Conservation (phyloP, 2,329 filamentous ascomycete species). For the Elsinoe fawcettii region DNA sequence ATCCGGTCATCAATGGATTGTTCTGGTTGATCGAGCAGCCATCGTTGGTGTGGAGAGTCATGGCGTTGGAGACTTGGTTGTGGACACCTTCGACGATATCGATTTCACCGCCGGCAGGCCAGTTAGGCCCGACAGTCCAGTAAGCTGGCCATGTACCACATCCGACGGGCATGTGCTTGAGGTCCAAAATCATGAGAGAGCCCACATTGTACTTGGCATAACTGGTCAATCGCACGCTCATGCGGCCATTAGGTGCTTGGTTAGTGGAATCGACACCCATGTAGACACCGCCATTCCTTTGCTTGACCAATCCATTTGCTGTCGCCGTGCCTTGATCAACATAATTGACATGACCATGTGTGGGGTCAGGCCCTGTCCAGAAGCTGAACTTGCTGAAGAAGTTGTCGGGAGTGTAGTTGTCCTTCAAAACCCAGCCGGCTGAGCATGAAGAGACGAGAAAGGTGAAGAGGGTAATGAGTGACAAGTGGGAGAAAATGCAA, state of each 20-base stretch:
- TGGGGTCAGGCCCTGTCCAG: constrained; percentile 32
- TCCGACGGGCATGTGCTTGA: constrained; percentile 64
- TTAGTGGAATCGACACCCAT: constrained; percentile 31
- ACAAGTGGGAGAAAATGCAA: constrained; percentile 17
- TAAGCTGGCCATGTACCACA: constrained; percentile 69
- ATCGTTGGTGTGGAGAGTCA: constrained; percentile 31
- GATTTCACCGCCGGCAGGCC: constrained; percentile 33
- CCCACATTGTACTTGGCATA: constrained; percentile 56
- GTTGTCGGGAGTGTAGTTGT: constrained; percentile 20
- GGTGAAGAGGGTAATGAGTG: constrained; percentile 16
- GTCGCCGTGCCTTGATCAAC: constrained; percentile 29
- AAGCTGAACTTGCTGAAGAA: constrained; percentile 24
- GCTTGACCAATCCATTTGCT: constrained; percentile 23
- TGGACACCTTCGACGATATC: constrained; percentile 37
- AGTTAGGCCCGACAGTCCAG: constrained; percentile 54
- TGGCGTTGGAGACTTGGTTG: constrained; percentile 26
- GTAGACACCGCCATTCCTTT: constrained; percentile 21
- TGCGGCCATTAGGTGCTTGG: constrained; percentile 50
- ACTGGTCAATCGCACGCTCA: constrained; percentile 63
- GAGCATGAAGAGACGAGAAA: constrained; percentile 38
- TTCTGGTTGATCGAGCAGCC: constrained; percentile 28
- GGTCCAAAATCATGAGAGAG: constrained; percentile 59
- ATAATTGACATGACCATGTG: constrained; percentile 26
- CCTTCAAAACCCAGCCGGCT: constrained; percentile 22
- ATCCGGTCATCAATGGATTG: constrained; percentile 65